These are phyloP conservation scores for Talaromyces wortmannii DNA, from an alignment of 495 filamentous ascomycete genomes.

Conservation along the genomic window DNA sequence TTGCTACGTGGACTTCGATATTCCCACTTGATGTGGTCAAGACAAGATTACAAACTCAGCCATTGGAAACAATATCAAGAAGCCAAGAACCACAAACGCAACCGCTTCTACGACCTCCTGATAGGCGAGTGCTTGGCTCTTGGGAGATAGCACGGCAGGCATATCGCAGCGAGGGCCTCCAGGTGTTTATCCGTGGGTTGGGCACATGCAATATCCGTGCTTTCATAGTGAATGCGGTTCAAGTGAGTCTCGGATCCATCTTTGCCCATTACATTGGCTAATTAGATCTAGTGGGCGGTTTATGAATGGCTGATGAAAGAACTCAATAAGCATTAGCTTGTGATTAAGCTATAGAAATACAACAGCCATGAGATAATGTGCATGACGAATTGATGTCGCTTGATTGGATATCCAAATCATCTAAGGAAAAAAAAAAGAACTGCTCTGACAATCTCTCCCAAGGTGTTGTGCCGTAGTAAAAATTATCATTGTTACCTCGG, in stretches of 20 bases:
- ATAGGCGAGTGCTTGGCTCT: slow-evolving; percentile 33
- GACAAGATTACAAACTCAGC: slow-evolving; percentile 72
- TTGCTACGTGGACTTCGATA: slow-evolving; percentile 78
- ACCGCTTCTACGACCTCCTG: slow-evolving; percentile 10
- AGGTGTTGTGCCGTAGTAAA: no score
- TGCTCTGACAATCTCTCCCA: neutral
- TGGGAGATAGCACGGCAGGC: slow-evolving; percentile 54
- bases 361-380: no score
- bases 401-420: neutral
- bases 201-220: slow-evolving; percentile 72
- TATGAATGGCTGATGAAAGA: slow-evolving; percentile 76
- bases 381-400: no score
- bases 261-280: slow-evolving; percentile 5
- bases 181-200: slow-evolving; percentile 71
- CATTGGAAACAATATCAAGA: slow-evolving; percentile 16
- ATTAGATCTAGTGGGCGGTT: slow-evolving; percentile 60
- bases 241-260: slow-evolving; percentile 29
- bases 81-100: slow-evolving; percentile 12
- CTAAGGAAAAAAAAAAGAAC: neutral
- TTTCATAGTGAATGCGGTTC: slow-evolving; percentile 73
- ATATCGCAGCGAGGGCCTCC: slow-evolving; percentile 57
- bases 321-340: slow-evolving; percentile 11
- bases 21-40: slow-evolving; percentile 89
- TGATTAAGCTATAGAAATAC: neutral
- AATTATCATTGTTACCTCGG: slow-evolving; percentile 1